Conservation (phyloP, 371 early-diverging fungal genomes). For the Choanephora cucurbitarum region DNA sequence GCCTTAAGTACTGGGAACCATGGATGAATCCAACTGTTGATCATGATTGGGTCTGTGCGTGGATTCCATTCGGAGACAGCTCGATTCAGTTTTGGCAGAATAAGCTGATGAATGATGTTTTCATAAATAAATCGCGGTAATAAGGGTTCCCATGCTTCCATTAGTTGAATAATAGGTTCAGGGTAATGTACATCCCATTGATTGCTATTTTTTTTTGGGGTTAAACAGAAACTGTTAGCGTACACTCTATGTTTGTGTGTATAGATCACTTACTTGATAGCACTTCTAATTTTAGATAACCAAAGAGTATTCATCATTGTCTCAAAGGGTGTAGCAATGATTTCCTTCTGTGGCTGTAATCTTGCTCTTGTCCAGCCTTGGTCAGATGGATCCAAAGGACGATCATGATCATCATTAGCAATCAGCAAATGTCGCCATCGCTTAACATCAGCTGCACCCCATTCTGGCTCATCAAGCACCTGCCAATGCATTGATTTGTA, state of each 20-base stretch:
- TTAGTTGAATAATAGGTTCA: slow-evolving; percentile 64
- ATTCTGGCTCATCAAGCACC: slow-evolving; percentile 64
- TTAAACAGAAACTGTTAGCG: too few species aligned
- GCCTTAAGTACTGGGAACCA: slow-evolving; percentile 78
- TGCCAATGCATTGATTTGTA: slow-evolving; percentile 61
- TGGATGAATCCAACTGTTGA: slow-evolving; percentile 84
- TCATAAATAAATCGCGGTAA: slow-evolving; percentile 74
- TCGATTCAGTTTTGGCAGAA: slow-evolving; percentile 72
- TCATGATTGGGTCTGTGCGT: slow-evolving; percentile 62
- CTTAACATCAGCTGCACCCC: slow-evolving; percentile 53
- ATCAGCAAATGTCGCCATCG: slow-evolving; percentile 56
- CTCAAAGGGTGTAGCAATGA: slow-evolving; percentile 71
- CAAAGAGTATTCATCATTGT: slow-evolving; percentile 75
- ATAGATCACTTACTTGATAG: slow-evolving; percentile 66
- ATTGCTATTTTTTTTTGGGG: slow-evolving; percentile 52
- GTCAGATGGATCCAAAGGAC: neutral
- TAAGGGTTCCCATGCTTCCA: slow-evolving; percentile 75
- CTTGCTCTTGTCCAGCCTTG: slow-evolving; percentile 14
- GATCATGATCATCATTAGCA: slow-evolving; percentile 34
- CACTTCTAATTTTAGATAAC: slow-evolving; percentile 77
- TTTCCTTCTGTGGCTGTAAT: slow-evolving; percentile 12
- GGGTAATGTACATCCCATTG: slow-evolving; percentile 72
- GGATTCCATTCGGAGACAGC: slow-evolving; percentile 76
- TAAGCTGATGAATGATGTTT: slow-evolving; percentile 75
- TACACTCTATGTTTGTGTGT: slow-evolving; percentile 8